phyloP scores from a whole-genome alignment of 2,329 filamentous ascomycete genomes.

The Stemphylium lycopersici region DNA sequence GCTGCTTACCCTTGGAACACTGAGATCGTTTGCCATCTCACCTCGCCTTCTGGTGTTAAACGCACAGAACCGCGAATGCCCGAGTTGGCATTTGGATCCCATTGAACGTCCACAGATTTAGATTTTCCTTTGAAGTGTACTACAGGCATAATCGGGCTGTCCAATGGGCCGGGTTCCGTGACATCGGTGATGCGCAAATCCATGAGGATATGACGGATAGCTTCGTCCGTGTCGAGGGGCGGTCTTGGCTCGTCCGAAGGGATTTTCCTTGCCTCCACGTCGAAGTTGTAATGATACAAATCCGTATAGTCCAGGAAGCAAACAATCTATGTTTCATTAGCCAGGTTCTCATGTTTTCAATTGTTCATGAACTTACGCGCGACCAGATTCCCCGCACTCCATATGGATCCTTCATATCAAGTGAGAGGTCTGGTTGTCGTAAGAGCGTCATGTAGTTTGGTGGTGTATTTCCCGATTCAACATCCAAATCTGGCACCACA shows the following conservation, averaged over 20 bases:
- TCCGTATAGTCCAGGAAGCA: slow-evolving; percentile 59
- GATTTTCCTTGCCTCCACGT: slow-evolving; percentile 44
- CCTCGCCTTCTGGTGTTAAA: slow-evolving; percentile 71
- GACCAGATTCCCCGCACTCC: slow-evolving; percentile 66
- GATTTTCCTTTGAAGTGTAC: slow-evolving; percentile 71
- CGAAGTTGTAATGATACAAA: slow-evolving; percentile 75
- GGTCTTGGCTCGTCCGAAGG: slow-evolving; percentile 51
- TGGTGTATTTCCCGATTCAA: slow-evolving; percentile 13
- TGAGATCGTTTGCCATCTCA: slow-evolving; percentile 75
- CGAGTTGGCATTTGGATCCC: slow-evolving; percentile 73
- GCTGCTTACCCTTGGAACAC: slow-evolving; percentile 60
- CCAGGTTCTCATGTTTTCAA: neutral
- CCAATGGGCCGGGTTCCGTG: slow-evolving; percentile 63
- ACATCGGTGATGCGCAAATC: slow-evolving; percentile 66
- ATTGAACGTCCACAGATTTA: slow-evolving; percentile 65
- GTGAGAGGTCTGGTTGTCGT: slow-evolving; percentile 47
- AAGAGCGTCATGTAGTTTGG: slow-evolving; percentile 16
- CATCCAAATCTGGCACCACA: slow-evolving; percentile 23
- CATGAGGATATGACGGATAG: slow-evolving; percentile 73
- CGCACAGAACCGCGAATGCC: slow-evolving; percentile 69
- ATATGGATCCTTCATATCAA: slow-evolving; percentile 70
- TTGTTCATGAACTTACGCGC: slow-evolving; percentile 55
- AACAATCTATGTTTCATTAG: slow-evolving; percentile 46
- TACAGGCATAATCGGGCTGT: slow-evolving; percentile 65
- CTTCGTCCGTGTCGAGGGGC: slow-evolving; percentile 68